Evolutionary conservation across 2,329 filamentous ascomycete species (phyloP).

Genomic region (Pestalotiopsis sp.): DNA sequence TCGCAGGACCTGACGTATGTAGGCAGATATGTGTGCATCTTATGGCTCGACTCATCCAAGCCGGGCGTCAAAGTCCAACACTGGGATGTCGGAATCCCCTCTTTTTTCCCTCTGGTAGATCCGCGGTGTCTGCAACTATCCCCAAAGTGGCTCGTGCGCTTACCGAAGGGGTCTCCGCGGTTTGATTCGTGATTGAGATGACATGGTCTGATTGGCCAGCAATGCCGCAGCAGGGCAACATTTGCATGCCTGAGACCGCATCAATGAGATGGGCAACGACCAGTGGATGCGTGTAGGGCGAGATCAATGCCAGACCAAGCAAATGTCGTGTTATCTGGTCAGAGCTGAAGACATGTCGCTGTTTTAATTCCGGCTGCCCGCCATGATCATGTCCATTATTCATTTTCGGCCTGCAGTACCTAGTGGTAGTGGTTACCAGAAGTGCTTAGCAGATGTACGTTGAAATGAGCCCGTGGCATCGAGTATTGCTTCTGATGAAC

Average conservation of each 20-base stretch:
- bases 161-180: slow-evolving; percentile 1
- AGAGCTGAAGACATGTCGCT: neutral
- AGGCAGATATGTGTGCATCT: neutral
- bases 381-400: neutral
- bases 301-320: neutral
- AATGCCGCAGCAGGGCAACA: neutral
- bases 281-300: neutral
- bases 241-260: slow-evolving; percentile 5
- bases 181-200: neutral
- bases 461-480: neutral
- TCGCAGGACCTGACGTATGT: neutral
- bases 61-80: neutral
- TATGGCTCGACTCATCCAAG: neutral
- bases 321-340: neutral
- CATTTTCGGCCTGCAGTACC: neutral
- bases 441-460: neutral
- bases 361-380: neutral
- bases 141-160: slow-evolving; percentile 1
- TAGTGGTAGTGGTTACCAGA: neutral
- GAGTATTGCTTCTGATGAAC: neutral
- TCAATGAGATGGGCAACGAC: neutral
- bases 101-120: neutral
- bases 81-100: neutral
- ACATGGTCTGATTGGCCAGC: neutral
- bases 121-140: neutral